Evolutionary conservation across 306 rosid species (phyloP), one percentile per base, ranked within the genome.

Genomic region (Cajanus cajan): DNA sequence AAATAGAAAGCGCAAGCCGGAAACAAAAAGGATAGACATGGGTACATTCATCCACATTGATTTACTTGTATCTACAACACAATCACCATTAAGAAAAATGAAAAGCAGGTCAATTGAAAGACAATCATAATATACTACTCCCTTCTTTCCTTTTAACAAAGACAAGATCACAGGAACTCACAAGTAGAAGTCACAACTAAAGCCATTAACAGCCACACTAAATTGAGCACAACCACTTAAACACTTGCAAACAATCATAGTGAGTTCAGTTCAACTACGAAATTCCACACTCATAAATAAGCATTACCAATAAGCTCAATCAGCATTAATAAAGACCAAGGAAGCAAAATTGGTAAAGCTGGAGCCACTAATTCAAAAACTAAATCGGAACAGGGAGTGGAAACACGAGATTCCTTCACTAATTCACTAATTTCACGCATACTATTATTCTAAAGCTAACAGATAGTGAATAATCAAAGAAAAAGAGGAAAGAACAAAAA

Each of bases 31-130:
- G 85, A 96, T 80, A 13, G 99, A 80, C 81, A 90, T 80, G 1
- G 99, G 99, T 18, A 93, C 41, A 83, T 96, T 96, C 97, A 93
- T 88, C 98, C 96, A 93, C 96, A 91, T 91, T 22, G 99, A 93
- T 80, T 90, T 92, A 86, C 98, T 96, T 24, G 99, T 91, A 88
- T 93, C 99, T 96, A 40, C 31, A 89, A 47, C 51, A 50, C 36
- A 54, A 78, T 64, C 57, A 65, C 11, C 48, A 63, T 9, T 59
- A 58, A 18, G 18, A 13, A 10, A 16, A 5, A 31, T 18, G 2
- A 19, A 73, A 72, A 57, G 7, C 28, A 41, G 19, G 7, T 12
- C 37, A 52, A 68, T 7, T 68, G 5, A 68, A 16, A 10, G 14
- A 58, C 33, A 62, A 44, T 14, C 67, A 61, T 14, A 19, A 22